These are phyloP conservation scores for Cyberlindnera amylophila DNA, from an alignment of 805 yeast genomes.

Conservation along the genomic window DNA sequence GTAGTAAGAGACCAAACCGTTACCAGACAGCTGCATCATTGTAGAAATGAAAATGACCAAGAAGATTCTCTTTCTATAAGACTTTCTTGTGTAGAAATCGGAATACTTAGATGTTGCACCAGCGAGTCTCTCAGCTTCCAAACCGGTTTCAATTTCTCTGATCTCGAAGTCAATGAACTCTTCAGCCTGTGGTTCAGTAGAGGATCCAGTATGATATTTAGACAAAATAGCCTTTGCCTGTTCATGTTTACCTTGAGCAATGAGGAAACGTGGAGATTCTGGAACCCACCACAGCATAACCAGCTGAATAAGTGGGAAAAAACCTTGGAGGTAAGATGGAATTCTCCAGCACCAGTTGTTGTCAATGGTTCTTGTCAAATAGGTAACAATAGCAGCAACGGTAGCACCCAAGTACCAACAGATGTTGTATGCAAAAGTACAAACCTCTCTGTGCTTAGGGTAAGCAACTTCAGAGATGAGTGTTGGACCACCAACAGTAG, in stretches of 20 bases:
- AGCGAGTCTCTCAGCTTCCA: constrained; percentile 38
- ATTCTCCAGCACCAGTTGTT: constrained; percentile 47
- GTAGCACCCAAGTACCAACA: constrained; percentile 52
- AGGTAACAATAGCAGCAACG: constrained; percentile 32
- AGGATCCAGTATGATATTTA: constrained; percentile 36
- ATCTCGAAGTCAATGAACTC: constrained; percentile 36
- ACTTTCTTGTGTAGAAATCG: constrained; percentile 33
- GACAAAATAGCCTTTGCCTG: constrained; percentile 41
- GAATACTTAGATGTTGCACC: constrained; percentile 30
- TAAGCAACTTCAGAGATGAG: constrained; percentile 48
- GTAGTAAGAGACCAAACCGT: constrained; percentile 48
- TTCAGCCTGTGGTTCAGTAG: constrained; percentile 18
- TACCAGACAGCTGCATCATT: constrained; percentile 46
- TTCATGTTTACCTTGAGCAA: constrained; percentile 38
- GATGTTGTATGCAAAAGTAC: constrained; percentile 43
- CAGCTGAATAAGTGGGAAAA: constrained; percentile 42
- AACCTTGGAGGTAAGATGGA: constrained; percentile 49
- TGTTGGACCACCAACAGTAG: constrained; percentile 42
- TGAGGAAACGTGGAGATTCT: constrained; percentile 46
- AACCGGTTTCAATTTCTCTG: constrained; percentile 35
- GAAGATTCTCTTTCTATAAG: constrained; percentile 39
- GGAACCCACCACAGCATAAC: constrained; percentile 37
- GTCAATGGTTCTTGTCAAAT: constrained; percentile 27
- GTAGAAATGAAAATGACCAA: constrained; percentile 31
- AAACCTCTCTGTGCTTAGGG: constrained; percentile 40